phyloP scores from a whole-genome alignment of 2,329 filamentous ascomycete species.

The Sclerotinia trifoliorum region DNA sequence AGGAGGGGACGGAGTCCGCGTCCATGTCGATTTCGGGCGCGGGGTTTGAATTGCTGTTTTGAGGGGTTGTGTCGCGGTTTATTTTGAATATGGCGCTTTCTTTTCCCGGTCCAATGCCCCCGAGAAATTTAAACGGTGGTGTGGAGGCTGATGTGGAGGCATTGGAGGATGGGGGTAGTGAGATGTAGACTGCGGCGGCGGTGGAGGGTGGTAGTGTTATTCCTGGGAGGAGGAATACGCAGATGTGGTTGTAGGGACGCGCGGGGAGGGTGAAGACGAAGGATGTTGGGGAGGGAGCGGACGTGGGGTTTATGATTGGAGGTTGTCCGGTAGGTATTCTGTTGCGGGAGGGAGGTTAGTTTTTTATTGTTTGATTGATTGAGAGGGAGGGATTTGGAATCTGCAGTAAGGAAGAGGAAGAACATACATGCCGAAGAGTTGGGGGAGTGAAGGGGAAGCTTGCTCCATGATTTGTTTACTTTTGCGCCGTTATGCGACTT shows the following conservation, averaged over 20 bases:
- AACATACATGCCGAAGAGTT: constrained; percentile 37
- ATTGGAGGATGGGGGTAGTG: constrained; percentile 50
- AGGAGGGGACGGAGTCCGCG: constrained; percentile 29
- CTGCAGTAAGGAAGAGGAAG: too few species aligned
- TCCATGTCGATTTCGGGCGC: constrained; percentile 43
- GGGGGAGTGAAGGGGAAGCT: constrained; percentile 28
- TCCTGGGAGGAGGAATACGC: constrained; percentile 82
- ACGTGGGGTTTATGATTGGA: constrained; percentile 54
- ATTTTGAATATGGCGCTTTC: constrained; percentile 90
- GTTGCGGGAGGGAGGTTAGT: constrained; percentile 15
- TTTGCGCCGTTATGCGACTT: neutral
- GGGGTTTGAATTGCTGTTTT: constrained; percentile 27
- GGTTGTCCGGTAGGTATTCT: constrained; percentile 58
- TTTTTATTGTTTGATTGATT: neutral
- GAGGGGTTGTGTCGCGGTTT: constrained; percentile 36
- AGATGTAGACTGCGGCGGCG: constrained; percentile 87
- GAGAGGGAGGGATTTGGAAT: neutral
- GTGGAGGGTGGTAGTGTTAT: constrained; percentile 69
- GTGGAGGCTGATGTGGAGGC: constrained; percentile 37
- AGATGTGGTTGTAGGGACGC: constrained; percentile 71
- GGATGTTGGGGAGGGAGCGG: constrained; percentile 53
- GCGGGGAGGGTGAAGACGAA: constrained; percentile 55
- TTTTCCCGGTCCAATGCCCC: constrained; percentile 85
- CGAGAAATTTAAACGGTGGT: constrained; percentile 70
- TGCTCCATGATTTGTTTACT: constrained; percentile 8